Base-by-base conservation (phyloP, 768 basidiomycete species). In the Pisolithus tinctorius region DNA sequence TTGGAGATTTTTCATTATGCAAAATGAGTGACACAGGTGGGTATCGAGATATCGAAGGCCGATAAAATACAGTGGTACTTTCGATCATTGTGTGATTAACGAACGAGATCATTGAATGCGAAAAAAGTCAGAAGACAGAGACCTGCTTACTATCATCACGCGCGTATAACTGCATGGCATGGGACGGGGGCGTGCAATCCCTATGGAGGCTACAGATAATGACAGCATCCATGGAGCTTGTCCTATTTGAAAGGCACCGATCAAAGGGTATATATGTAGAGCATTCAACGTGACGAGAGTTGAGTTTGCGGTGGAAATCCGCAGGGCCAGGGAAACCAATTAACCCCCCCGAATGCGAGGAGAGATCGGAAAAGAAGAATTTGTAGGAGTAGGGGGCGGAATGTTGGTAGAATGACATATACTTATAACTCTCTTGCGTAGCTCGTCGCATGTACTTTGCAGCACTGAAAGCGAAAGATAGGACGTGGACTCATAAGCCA, bases 351-450 rank as follows among this genome's bases (percentile, higher is more conserved):
- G 13, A 3, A 6, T 14, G 29, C 23, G 40, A 23, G 11, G 43
- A 30, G 43, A 67, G 44, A 68, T 44, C 14, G 77, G 71, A 13
- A 77, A 62, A 13, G 73, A 67, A 54, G 58, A 70, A 41, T 63
- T 69, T 30, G 71, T 59, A 13, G 73, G 67, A 47, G 69, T 64
- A 3, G 79, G 79, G 3, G 65, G 69, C 13, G 69, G 66, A 20
- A 76, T 67, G 10, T 73, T 71, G 31, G 67, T 72, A 25, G 67
- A 57, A 38, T 64, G 63, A 53, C 80, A 82, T 11, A 79, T 79
- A 4, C 76, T 73, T 13, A 69, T 69, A 30, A 82, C 67, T 43
- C 74, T 71, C 58, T 71, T 73, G 36, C 79, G 74, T 48, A 82
- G 62, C 9, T 75, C 74, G 20, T 74, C 71, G 60, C 74, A 74